These are phyloP conservation scores for Erythrobasidium hasegawianum DNA, from an alignment of 1,284 basidiomycete genomes.

Conservation along the genomic window DNA sequence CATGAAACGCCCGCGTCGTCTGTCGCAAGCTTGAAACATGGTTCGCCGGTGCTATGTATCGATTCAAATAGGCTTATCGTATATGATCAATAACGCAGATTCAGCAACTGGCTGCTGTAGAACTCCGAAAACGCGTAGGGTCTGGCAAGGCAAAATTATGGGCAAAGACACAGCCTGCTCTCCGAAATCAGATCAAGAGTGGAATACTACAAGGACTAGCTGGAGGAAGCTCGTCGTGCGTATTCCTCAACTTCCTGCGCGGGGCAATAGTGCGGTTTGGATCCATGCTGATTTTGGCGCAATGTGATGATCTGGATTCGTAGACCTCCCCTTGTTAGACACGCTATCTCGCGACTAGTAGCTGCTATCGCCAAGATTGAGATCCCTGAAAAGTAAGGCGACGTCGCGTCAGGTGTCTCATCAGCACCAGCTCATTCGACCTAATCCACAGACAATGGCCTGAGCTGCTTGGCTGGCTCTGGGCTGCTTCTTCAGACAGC, in stretches of 20 bases:
- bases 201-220: conserved; percentile 77
- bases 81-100: conserved; percentile 57
- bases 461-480: conserved; percentile 81
- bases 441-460: conserved; percentile 59
- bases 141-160: conserved; percentile 74
- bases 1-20: too few relatives aligned
- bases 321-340: conserved; percentile 65
- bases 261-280: conserved; percentile 45
- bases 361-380: conserved; percentile 90
- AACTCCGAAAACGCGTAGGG: conserved; percentile 86
- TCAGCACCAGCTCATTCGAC: background rate
- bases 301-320: background rate
- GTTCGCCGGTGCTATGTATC: too few relatives aligned
- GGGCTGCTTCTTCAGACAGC: conserved; percentile 68
- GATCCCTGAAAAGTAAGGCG: conserved; percentile 59
- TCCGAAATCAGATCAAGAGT: conserved; percentile 66
- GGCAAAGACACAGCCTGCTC: conserved; percentile 58
- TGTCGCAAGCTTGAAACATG: too few relatives aligned
- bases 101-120: conserved; percentile 96
- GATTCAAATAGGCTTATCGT: background rate
- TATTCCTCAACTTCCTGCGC: conserved; percentile 23
- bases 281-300: background rate
- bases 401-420: background rate
- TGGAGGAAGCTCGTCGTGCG: conserved; percentile 64
- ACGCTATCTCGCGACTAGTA: conserved; percentile 84